Base-by-base conservation (phyloP, 2,329 filamentous ascomycete genomes). In the Monilinia fructicola region DNA sequence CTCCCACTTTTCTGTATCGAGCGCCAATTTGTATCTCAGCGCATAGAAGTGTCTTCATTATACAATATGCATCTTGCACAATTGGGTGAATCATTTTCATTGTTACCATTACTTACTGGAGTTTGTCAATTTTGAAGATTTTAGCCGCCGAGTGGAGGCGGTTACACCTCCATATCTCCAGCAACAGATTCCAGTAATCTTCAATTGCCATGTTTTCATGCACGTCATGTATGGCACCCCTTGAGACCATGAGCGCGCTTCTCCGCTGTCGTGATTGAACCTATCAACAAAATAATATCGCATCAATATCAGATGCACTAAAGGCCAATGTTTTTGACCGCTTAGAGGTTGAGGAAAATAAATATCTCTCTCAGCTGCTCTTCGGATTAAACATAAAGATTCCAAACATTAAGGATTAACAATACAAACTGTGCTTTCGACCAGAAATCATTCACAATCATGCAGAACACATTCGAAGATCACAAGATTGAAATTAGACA, bases 201-300 rank as follows among this genome's bases (percentile, higher is more conserved):
- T 59, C 54, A 40, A 58, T 56, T 65, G 31, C 44, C 63, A 59
- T 59, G 35, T 38, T 59, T 59, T 60, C 63, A 65, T 65, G 64
- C 64, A 61, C 54, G 64, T 65, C 55, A 65, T 65, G 54, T 65
- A 61, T 53, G 46, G 61, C 48, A 54, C n/a, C 56, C 63, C 35
- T 59, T 21, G 31, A 31, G 48, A 65, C 21, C 35, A 60, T 44
- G 55, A 65, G 55, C 64, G 64, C 64, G 55, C 55, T 65, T 65
- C 55, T 26, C 64, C 64, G 53, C 64, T 53, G 31, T 16, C 46
- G n/a, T n/a, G 18, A 65, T 44, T 53, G 23, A 61, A 53, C 64
- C 64, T 61, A 65, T 65, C 55, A 65, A 61, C 38, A 53, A 44
- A 46, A n/a, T 26, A 31, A 61, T 61, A 54, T 65, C 44, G 53